phyloP scores from a whole-genome alignment of 306 rosid species.

The Pachyrhizus erosus region DNA sequence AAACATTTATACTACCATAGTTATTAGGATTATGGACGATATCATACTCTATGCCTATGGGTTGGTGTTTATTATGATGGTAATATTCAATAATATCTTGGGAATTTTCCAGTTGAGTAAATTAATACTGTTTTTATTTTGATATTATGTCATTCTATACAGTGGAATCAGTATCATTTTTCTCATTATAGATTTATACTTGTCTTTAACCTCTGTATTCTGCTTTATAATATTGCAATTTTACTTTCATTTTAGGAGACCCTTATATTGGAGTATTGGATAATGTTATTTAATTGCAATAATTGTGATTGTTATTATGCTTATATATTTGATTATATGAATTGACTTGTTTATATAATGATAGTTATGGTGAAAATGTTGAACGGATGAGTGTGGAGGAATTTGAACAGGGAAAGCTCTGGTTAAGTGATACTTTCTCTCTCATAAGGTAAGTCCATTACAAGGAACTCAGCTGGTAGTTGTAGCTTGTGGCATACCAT shows the following conservation, averaged over 20 bases:
- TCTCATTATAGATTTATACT: not conserved
- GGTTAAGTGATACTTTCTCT: conserved; percentile 78
- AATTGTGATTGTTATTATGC: conserved; percentile 24
- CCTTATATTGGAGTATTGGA: conserved; percentile 24
- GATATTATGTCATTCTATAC: not conserved
- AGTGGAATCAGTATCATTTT: not conserved
- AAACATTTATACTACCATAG: too few species aligned
- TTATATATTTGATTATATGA: conserved; percentile 28
- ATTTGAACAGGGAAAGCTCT: conserved; percentile 76
- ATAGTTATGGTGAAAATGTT: conserved; percentile 66
- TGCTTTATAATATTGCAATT: conserved; percentile 12
- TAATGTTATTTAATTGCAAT: conserved; percentile 23
- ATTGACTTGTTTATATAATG: conserved; percentile 42
- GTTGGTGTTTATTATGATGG: too few species aligned
- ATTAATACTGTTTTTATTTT: not conserved
- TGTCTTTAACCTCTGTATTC: conserved; percentile 22
- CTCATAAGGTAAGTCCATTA: conserved; percentile 73
- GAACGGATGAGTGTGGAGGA: conserved; percentile 78
- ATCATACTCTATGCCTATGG: too few species aligned
- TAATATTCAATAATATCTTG: too few species aligned
- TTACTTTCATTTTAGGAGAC: conserved; percentile 3
- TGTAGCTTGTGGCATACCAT: conserved; percentile 3
- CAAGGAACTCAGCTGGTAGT: conserved; percentile 27
- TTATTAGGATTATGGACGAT: too few species aligned
- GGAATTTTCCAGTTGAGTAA: too few species aligned